Conservation (phyloP, 176 grass and related monocot species). For the Poa annua region DNA sequence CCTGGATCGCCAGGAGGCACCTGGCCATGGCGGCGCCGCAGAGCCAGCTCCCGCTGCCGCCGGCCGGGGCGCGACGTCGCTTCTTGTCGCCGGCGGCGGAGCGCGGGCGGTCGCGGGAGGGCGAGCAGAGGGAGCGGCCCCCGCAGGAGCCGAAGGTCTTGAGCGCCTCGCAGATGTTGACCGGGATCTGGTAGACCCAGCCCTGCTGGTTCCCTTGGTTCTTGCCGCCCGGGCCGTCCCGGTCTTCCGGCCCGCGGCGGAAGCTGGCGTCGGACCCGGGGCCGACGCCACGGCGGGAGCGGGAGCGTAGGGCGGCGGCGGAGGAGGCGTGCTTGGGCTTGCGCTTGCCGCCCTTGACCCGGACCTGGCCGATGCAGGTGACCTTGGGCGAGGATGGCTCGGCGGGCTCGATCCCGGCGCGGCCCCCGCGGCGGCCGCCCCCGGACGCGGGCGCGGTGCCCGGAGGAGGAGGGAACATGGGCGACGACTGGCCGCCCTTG, state of each 20-base stretch:
- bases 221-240: conserved; percentile 57
- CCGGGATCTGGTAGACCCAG: conserved; percentile 95
- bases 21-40: conserved; percentile 81
- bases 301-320: conserved; percentile 59
- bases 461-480: conserved; percentile 77
- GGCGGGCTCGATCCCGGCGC: conserved; percentile 63
- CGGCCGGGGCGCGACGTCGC: conserved; percentile 29
- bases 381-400: conserved; percentile 96
- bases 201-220: conserved; percentile 62
- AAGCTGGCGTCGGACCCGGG: conserved; percentile 72
- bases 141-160: conserved; percentile 84
- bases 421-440: conserved; percentile 38
- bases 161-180: conserved; percentile 92
- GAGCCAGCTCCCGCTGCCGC: conserved; percentile 45
- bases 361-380: conserved; percentile 93
- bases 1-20: conserved; percentile 71
- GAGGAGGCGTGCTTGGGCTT: conserved; percentile 53
- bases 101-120: conserved; percentile 49
- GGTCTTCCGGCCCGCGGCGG: conserved; percentile 55
- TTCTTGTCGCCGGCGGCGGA: conserved; percentile 37
- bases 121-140: conserved; percentile 69
- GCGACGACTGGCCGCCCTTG: conserved; percentile 94
- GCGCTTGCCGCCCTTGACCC: conserved; percentile 83
- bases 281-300: conserved; percentile 54
- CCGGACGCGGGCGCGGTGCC: conserved; percentile 6